These are phyloP conservation scores for Cladorrhinum sp. DNA, from an alignment of 2,329 filamentous ascomycete genomes.

Conservation along the genomic window DNA sequence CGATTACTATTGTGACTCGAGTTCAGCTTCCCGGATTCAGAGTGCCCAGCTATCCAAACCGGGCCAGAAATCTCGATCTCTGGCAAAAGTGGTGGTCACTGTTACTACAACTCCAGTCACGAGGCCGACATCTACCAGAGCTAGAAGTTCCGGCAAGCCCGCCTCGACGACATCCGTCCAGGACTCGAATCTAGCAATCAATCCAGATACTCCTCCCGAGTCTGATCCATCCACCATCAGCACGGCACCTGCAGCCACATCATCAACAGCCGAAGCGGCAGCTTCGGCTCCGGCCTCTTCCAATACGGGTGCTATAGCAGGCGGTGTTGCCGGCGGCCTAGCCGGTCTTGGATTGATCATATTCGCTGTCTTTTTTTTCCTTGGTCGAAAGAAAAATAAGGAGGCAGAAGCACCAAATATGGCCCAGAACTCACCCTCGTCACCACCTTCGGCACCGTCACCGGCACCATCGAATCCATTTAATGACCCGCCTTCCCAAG, in stretches of 20 bases:
- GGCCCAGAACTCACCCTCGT: neutral
- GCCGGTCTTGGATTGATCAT: slow-evolving; percentile 21
- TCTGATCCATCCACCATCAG: slow-evolving; percentile 1
- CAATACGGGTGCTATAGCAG: slow-evolving; percentile 24
- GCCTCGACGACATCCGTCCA: neutral
- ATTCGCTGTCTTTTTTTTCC: slow-evolving; percentile 19
- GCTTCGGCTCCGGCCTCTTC: slow-evolving; percentile 8
- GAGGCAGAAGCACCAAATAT: neutral
- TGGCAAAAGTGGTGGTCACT: slow-evolving; percentile 22
- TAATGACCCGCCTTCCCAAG: neutral
- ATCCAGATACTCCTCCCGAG: neutral
- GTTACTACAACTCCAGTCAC: neutral
- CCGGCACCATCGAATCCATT: neutral
- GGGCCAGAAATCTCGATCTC: slow-evolving; percentile 36
- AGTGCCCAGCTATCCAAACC: slow-evolving; percentile 40
- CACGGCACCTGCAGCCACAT: slow-evolving; percentile 2
- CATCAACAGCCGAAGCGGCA: slow-evolving; percentile 8
- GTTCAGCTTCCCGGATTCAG: slow-evolving; percentile 34
- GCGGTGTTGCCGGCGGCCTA: slow-evolving; percentile 24
- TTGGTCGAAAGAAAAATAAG: slow-evolving; percentile 13
- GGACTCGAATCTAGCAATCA: neutral
- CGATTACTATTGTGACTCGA: slow-evolving; percentile 45
- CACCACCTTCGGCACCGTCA: neutral
- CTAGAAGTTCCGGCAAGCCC: neutral
- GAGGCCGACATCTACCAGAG: neutral